A percentile compares a stretch with the other conserved stretches of the same genome.
These are phyloP conservation scores for Sclerotinia minor DNA, from an alignment of 2,329 filamentous ascomycete genomes.

Conservation along the genomic window DNA sequence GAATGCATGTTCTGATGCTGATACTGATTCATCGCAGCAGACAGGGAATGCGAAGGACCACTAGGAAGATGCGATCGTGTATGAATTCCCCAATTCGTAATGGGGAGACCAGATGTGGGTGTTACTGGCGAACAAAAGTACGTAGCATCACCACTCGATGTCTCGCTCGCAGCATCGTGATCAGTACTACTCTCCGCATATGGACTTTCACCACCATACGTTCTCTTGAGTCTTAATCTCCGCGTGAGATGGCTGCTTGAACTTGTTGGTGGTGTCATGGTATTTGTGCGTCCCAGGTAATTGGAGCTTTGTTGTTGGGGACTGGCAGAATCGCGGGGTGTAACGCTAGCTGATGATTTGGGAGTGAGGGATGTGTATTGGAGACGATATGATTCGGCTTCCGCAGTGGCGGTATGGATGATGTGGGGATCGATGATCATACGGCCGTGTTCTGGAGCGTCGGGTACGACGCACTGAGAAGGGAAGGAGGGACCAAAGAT, in stretches of 20 bases:
- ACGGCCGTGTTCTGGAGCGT: slow-evolving; percentile 62
- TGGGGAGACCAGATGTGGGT: slow-evolving; percentile 21
- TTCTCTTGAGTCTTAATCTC: slow-evolving; percentile 41
- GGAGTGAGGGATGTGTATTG: slow-evolving; percentile 34
- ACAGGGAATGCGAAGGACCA: slow-evolving; percentile 7
- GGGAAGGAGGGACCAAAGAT: slow-evolving; percentile 86
- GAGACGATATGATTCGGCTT: slow-evolving; percentile 49
- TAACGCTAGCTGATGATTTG: slow-evolving; percentile 29
- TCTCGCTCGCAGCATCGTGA: slow-evolving; percentile 40
- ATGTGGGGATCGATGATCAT: slow-evolving; percentile 65
- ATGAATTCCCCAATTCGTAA: not conserved
- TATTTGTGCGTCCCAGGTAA: not conserved
- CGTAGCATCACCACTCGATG: slow-evolving; percentile 31
- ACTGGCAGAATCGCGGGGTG: not conserved
- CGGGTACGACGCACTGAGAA: slow-evolving; percentile 63
- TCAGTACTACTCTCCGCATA: slow-evolving; percentile 47
- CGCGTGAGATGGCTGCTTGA: slow-evolving; percentile 28
- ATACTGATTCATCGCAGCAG: slow-evolving; percentile 19
- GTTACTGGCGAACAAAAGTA: slow-evolving; percentile 38
- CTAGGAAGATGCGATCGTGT: slow-evolving; percentile 10
- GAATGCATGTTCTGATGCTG: slow-evolving; percentile 38
- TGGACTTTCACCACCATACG: slow-evolving; percentile 43
- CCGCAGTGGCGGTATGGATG: slow-evolving; percentile 53
- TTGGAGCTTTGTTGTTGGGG: slow-evolving; percentile 24
- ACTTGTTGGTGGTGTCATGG: slow-evolving; percentile 31